Evolutionary conservation across 129 eudicot species (phyloP).

Genomic region (Lactuca saligna): DNA sequence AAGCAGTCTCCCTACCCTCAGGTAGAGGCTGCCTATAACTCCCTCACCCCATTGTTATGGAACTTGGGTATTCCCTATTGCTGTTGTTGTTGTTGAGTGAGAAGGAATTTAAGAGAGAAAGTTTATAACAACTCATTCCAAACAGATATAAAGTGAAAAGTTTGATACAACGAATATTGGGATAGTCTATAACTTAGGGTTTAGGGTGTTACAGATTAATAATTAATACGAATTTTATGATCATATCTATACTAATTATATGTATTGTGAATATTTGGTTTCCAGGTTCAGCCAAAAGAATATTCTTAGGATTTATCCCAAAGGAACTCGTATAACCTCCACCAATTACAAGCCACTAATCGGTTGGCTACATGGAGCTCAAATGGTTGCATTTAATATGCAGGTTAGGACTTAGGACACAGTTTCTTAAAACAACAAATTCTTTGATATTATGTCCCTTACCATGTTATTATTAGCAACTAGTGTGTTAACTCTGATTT

Average conservation of each 20-base stretch:
- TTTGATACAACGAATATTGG: too few species aligned
- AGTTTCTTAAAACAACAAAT: constrained; percentile 5
- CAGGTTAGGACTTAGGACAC: constrained; percentile 47
- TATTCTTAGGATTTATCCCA: constrained; percentile 73
- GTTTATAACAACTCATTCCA: too few species aligned
- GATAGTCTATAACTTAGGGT: too few species aligned
- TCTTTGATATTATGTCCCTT: not conserved
- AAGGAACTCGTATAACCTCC: constrained; percentile 72
- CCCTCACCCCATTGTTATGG: too few species aligned
- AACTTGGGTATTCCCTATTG: too few species aligned
- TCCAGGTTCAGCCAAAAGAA: constrained; percentile 78
- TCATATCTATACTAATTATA: constrained; percentile 8
- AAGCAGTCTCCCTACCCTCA: too few species aligned
- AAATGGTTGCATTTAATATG: constrained; percentile 95
- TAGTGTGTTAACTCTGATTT: not conserved
- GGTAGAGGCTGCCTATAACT: too few species aligned
- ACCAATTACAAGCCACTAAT: constrained; percentile 77
- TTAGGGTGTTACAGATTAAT: too few species aligned
- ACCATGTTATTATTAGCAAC: not conserved
- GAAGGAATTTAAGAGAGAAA: not conserved
- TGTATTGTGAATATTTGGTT: constrained; percentile 14
- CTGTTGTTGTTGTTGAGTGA: too few species aligned
- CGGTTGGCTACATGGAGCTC: constrained; percentile 96
- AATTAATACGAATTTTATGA: not conserved
- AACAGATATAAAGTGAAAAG: not conserved